A percentile compares a stretch with the other conserved stretches of the same genome.
Evolutionary conservation across 495 filamentous ascomycete genomes (phyloP).

Genomic region (Cercophora scortea): DNA sequence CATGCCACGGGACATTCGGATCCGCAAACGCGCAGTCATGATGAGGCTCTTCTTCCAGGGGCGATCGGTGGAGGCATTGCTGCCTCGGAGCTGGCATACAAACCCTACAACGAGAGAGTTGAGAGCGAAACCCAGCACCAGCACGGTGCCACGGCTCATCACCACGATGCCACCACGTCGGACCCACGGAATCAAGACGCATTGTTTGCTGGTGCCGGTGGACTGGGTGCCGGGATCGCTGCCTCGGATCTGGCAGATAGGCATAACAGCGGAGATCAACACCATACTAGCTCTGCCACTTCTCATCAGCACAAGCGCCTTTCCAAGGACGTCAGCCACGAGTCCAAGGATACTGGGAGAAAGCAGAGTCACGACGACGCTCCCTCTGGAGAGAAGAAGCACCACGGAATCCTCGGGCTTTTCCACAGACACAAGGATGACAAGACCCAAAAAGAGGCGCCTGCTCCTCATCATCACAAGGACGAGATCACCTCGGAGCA

Average conservation of each 20-base stretch:
- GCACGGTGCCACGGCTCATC: neutral
- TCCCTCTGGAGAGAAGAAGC: neutral
- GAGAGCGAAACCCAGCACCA: neutral
- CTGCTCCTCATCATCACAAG: constrained; percentile 8
- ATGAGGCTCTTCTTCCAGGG: too few species aligned
- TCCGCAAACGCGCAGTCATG: too few species aligned
- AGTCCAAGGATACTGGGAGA: neutral
- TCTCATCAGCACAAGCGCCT: neutral
- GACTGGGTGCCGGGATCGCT: constrained; percentile 4
- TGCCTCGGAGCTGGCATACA: too few species aligned
- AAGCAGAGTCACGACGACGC: neutral
- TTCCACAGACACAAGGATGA: constrained; percentile 17
- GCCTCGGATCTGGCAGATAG: constrained; percentile 12
- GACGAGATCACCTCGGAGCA: neutral
- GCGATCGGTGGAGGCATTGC: too few species aligned
- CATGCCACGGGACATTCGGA: too few species aligned
- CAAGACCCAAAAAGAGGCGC: constrained; percentile 15
- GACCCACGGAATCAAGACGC: neutral
- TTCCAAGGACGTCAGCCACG: neutral
- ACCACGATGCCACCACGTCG: neutral
- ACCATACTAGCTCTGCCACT: neutral
- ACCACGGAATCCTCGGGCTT: constrained; percentile 14
- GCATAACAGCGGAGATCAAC: constrained; percentile 6
- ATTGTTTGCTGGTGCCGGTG: constrained; percentile 10
- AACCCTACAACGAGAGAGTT: too few species aligned